A percentile compares a stretch with the other conserved stretches of the same genome.
Evolutionary conservation across 768 basidiomycete genomes (phyloP).

Genomic region (Mycena vulgaris): DNA sequence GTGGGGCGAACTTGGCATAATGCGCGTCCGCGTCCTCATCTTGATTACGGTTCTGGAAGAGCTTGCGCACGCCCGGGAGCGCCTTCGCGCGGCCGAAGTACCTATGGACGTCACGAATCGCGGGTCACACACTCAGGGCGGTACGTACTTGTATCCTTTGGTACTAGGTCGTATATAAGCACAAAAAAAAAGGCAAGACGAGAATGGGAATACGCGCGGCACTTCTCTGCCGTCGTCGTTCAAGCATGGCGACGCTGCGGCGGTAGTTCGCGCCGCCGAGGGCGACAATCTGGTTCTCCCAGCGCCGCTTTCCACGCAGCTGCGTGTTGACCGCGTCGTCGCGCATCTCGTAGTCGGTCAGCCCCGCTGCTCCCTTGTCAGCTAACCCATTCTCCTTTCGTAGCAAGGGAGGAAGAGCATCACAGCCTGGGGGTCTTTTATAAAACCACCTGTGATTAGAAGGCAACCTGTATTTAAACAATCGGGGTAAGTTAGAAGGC

Average conservation of each 20-base stretch:
- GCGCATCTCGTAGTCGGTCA: conserved; percentile 96
- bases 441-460: too few species aligned
- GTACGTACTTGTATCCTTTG: conserved; percentile 93
- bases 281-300: conserved; percentile 98
- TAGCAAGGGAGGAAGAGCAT: too few species aligned
- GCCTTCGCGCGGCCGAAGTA: conserved; percentile 99
- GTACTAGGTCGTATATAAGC: too few species aligned
- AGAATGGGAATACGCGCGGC: too few species aligned
- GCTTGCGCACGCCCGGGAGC: conserved; percentile 71
- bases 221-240: conserved; percentile 97
- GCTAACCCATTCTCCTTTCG: too few species aligned
- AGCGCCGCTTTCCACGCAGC: conserved; percentile 95
- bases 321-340: conserved; percentile 98
- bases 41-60: conserved; percentile 90
- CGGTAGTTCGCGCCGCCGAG: conserved; percentile 97
- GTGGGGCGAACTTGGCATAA: conserved; percentile 92
- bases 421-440: too few species aligned
- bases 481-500: too few species aligned
- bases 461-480: too few species aligned
- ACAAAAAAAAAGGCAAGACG: too few species aligned
- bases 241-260: conserved; percentile 92
- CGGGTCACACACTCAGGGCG: too few species aligned
- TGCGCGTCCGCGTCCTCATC: conserved; percentile 91
- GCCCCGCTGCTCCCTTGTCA: too few species aligned
- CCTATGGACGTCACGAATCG: conserved; percentile 61